Base-by-base conservation (phyloP, 108 stramenopile genomes). In the Bacterosira constricta region DNA sequence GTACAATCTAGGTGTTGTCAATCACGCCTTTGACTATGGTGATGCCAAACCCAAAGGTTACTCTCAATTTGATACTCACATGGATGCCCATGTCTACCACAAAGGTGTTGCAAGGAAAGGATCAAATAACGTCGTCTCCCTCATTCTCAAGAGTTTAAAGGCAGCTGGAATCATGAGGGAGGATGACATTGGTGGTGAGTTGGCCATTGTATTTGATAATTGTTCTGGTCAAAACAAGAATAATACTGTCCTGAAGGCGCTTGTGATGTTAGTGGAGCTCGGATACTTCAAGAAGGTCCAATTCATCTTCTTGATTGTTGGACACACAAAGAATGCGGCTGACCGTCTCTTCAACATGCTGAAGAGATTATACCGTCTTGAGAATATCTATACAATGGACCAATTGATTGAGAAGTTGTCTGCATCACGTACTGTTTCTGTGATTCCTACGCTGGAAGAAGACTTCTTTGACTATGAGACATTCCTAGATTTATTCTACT, bases 181-280 rank as follows among this genome's bases (percentile, higher is more conserved):
- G 3, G 56, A 45, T 23, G 52, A 23, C 4, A 20, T n/a, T 32
- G 71, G 63, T 10, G 32, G 26, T 65, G 17, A 8, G 39, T 50
- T 72, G 8, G 50, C 9, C 38, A 52, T 51, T 54, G 32, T 72
- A 13, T 32, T 66, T 53, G 66, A 75, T 35, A 76, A 69, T 36
- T 76, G 67, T 31, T 47, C 35, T 5, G 75, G 75, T 26, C 75
- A 76, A 55, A 76, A 69, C 35, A 69, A 75, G 32, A 75, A 75
- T 57, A 75, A 75, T 31, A 68, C 56, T 7, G 56, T 75, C 2
- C 12, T 75, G 34, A 53, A 56, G 41, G 26, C 55, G 1, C 15
- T 41, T 3, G 18, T 41, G 54, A 63, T n/a, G 26, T 20, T 73
- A 1, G 9, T 17, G 27, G 55, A 44, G 18, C n/a, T 44, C 23